Evolutionary conservation across 1,284 basidiomycete genomes (phyloP).

Genomic region (Apiotrichum gracile): DNA sequence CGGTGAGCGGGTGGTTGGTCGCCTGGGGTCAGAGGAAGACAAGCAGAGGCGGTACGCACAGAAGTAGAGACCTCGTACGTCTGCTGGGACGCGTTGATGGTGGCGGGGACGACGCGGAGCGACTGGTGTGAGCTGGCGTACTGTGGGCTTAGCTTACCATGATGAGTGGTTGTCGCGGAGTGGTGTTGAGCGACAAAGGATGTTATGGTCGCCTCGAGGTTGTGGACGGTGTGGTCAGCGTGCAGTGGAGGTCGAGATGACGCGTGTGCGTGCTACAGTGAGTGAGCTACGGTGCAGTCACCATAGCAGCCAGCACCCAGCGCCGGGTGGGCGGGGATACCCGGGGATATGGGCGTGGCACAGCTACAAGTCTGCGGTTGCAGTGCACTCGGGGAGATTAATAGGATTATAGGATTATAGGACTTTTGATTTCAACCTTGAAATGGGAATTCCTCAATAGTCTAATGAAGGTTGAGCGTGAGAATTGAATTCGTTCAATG

Average conservation of each 20-base stretch:
- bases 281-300: too few species aligned
- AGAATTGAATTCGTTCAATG: too few species aligned
- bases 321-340: background rate
- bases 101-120: slow-evolving; percentile 35
- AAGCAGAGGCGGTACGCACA: slow-evolving; percentile 17
- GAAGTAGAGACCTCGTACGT: slow-evolving; percentile 37
- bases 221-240: background rate
- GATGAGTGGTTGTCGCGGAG: slow-evolving; percentile 5
- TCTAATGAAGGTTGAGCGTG: too few species aligned
- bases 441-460: too few species aligned
- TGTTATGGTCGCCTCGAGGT: background rate
- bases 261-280: background rate
- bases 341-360: slow-evolving; percentile 2
- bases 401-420: too few species aligned
- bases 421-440: too few species aligned
- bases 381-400: too few species aligned
- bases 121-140: slow-evolving; percentile 19
- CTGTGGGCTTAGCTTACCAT: slow-evolving; percentile 18
- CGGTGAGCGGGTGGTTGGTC: slow-evolving; percentile 40
- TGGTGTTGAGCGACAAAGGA: background rate
- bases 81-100: slow-evolving; percentile 32
- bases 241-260: background rate
- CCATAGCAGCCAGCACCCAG: too few species aligned
- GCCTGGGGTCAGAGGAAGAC: slow-evolving; percentile 16
- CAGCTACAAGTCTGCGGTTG: too few species aligned